Percentiles rank a stretch among this genome's conserved stretches.
Conservation (phyloP, 441 rosid genomes). For the Adansonia rubrostipa region DNA sequence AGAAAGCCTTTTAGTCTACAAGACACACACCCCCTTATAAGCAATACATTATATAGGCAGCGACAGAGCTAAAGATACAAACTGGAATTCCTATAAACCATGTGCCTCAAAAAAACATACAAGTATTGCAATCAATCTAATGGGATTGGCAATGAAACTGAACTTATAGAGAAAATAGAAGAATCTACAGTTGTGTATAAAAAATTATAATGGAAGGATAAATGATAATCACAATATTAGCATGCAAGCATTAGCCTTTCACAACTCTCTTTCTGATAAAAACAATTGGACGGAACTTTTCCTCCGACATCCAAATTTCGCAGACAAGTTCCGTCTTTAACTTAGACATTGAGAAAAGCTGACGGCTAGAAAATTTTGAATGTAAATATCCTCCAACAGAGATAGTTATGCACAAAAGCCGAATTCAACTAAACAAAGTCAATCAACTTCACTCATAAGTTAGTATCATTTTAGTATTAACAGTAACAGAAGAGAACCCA, state of each 20-base stretch:
- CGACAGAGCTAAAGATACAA: background rate
- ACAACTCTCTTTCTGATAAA: background rate
- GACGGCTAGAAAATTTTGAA: background rate
- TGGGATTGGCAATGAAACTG: background rate
- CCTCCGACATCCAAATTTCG: background rate
- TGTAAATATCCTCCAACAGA: background rate
- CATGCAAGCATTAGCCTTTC: background rate
- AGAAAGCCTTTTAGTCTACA: constrained; percentile 18
- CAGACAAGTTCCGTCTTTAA: background rate
- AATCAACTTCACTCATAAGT: constrained; percentile 1
- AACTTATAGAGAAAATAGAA: background rate
- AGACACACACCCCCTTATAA: background rate
- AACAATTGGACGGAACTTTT: background rate
- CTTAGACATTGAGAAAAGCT: background rate
- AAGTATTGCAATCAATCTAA: background rate
- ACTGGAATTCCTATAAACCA: background rate
- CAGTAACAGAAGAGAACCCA: background rate
- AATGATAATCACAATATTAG: constrained; percentile 6
- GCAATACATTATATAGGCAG: background rate
- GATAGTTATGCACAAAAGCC: background rate
- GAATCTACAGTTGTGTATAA: background rate
- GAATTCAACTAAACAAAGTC: constrained; percentile 17
- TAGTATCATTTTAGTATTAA: background rate
- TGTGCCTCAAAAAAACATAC: background rate
- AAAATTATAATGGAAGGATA: background rate